phyloP scores from a whole-genome alignment of 2,329 filamentous ascomycete genomes.

The Arthrobotrys iridis region DNA sequence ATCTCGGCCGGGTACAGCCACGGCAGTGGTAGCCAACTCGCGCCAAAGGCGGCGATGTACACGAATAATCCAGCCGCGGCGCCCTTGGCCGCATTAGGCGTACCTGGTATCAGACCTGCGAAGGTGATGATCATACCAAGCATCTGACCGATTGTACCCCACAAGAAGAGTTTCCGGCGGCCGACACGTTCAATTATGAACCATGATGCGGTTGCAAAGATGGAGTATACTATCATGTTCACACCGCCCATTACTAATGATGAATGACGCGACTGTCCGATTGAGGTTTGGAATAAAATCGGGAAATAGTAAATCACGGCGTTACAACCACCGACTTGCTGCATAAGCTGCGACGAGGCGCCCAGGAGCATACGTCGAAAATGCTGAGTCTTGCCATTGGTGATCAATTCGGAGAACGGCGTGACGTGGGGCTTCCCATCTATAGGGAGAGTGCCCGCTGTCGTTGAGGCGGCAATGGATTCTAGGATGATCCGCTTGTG shows the following conservation, averaged over 20 bases:
- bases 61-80: conserved; percentile 73
- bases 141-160: conserved; percentile 73
- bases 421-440: conserved; percentile 54
- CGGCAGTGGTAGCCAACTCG: conserved; percentile 72
- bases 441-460: conserved; percentile 62
- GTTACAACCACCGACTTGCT: conserved; percentile 71
- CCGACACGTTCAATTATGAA: conserved; percentile 74
- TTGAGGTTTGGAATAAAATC: conserved; percentile 60
- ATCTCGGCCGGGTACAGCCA: conserved; percentile 72
- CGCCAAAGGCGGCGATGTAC: conserved; percentile 75
- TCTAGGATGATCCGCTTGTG: conserved; percentile 77
- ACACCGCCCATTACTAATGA: conserved; percentile 65
- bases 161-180: conserved; percentile 76
- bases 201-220: conserved; percentile 70
- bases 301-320: conserved; percentile 60
- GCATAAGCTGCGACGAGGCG: conserved; percentile 70
- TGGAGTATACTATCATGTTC: conserved; percentile 69
- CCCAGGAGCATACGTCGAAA: conserved; percentile 73
- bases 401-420: conserved; percentile 68
- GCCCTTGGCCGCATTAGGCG: conserved; percentile 60
- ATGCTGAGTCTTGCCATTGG: conserved; percentile 72
- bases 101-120: conserved; percentile 62
- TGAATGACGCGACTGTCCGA: conserved; percentile 63
- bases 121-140: conserved; percentile 72
- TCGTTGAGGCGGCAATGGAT: conserved; percentile 68